Evolutionary conservation across 83 land plant genomes (phyloP).

Genomic region (Diphasiastrum complanatum): DNA sequence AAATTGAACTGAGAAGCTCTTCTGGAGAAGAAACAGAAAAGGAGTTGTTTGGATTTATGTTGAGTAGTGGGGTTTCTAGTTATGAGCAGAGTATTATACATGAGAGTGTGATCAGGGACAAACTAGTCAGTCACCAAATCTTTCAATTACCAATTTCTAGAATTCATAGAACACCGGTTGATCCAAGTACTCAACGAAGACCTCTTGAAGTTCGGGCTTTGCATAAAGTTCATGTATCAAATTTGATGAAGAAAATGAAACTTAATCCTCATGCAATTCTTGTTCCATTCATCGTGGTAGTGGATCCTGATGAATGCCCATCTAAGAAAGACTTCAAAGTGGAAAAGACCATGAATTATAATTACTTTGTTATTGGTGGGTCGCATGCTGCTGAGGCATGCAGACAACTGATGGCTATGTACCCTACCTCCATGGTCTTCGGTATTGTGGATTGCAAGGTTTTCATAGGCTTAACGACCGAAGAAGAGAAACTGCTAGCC

Average conservation of each 20-base stretch:
- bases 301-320: not conserved
- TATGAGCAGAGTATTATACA: too few relatives aligned
- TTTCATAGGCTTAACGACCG: not conserved
- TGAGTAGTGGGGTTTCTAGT: too few relatives aligned
- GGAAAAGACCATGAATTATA: not conserved
- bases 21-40: too few relatives aligned
- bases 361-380: not conserved
- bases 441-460: not conserved
- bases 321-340: not conserved
- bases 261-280: constrained; percentile 3
- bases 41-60: too few relatives aligned
- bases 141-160: too few relatives aligned
- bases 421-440: not conserved
- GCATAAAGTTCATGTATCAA: constrained; percentile 4
- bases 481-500: not conserved
- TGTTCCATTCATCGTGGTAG: constrained; percentile 1
- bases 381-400: not conserved
- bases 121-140: too few relatives aligned
- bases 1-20: too few relatives aligned
- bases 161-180: not conserved
- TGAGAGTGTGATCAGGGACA: too few relatives aligned
- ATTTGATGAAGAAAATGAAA: constrained; percentile 4
- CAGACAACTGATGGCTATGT: not conserved
- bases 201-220: too few relatives aligned
- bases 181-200: not conserved